Conservation (phyloP, 306 rosid genomes). For the Lupinus albus region DNA sequence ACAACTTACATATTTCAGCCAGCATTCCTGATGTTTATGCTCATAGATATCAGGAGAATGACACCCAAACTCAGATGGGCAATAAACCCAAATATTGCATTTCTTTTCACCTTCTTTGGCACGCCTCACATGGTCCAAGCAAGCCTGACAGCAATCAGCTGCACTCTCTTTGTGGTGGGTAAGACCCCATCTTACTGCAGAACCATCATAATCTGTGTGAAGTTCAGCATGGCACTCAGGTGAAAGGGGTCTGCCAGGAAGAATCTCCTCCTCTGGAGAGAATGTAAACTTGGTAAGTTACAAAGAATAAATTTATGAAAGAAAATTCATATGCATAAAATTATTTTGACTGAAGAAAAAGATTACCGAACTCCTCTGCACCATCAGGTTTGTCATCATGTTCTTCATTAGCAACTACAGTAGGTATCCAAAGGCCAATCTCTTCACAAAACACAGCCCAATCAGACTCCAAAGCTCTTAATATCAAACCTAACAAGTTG, state of each 20-base stretch:
- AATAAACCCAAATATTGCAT: conserved; percentile 97
- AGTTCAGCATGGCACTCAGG: conserved; percentile 73
- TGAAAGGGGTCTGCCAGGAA: conserved; percentile 81
- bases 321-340: conserved; percentile 12
- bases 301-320: conserved; percentile 31
- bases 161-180: conserved; percentile 94
- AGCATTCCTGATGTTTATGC: conserved; percentile 86
- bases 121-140: conserved; percentile 75
- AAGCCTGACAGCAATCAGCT: conserved; percentile 97
- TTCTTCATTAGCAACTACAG: conserved; percentile 55
- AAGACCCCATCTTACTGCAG: conserved; percentile 97
- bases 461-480: conserved; percentile 77
- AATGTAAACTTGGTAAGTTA: conserved; percentile 33
- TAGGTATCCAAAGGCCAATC: conserved; percentile 90
- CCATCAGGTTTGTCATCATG: conserved; percentile 86
- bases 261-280: conserved; percentile 67
- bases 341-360: background rate
- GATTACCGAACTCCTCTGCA: conserved; percentile 63
- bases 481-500: conserved; percentile 59
- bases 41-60: conserved; percentile 87
- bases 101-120: conserved; percentile 73
- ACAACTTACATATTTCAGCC: conserved; percentile 86
- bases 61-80: conserved; percentile 86
- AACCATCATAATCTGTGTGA: conserved; percentile 89
- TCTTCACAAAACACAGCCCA: conserved; percentile 72